These are phyloP conservation scores for Domatiomyces catenatus DNA, from an alignment of 2,329 filamentous ascomycete genomes.

Conservation along the genomic window DNA sequence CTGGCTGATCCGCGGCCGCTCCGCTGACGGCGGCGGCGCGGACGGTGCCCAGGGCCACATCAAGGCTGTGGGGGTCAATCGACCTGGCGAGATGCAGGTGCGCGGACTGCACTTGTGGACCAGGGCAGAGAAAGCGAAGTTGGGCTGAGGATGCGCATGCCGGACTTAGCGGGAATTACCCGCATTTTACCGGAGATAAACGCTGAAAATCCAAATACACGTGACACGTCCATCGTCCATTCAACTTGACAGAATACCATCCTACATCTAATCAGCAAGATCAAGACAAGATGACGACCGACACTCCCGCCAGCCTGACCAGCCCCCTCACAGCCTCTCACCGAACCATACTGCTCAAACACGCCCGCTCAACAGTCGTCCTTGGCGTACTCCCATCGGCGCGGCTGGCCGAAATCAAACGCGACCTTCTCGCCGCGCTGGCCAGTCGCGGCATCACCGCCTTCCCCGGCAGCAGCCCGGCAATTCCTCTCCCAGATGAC, in stretches of 20 bases:
- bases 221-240: too few relatives aligned
- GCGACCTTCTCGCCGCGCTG: slow-evolving; percentile 44
- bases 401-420: slow-evolving; percentile 36
- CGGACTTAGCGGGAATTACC: not conserved
- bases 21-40: not conserved
- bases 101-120: not conserved
- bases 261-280: not conserved
- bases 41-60: not conserved
- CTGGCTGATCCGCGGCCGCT: not conserved
- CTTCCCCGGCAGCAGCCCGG: slow-evolving; percentile 25
- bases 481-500: slow-evolving; percentile 22
- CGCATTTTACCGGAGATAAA: too few relatives aligned
- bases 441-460: slow-evolving; percentile 26
- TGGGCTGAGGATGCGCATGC: not conserved
- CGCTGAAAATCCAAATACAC: too few relatives aligned
- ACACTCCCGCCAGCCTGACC: slow-evolving; percentile 3
- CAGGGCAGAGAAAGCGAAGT: not conserved
- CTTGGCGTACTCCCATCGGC: slow-evolving; percentile 47
- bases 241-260: too few relatives aligned
- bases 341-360: slow-evolving; percentile 56
- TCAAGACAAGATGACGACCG: not conserved
- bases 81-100: not conserved
- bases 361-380: slow-evolving; percentile 55
- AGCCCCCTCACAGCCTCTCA: slow-evolving; percentile 29
- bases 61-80: not conserved